A percentile compares a stretch with the other conserved stretches of the same genome.
Conservation (phyloP, 176 grass and related monocot species). For the Musa troglodytarum region DNA sequence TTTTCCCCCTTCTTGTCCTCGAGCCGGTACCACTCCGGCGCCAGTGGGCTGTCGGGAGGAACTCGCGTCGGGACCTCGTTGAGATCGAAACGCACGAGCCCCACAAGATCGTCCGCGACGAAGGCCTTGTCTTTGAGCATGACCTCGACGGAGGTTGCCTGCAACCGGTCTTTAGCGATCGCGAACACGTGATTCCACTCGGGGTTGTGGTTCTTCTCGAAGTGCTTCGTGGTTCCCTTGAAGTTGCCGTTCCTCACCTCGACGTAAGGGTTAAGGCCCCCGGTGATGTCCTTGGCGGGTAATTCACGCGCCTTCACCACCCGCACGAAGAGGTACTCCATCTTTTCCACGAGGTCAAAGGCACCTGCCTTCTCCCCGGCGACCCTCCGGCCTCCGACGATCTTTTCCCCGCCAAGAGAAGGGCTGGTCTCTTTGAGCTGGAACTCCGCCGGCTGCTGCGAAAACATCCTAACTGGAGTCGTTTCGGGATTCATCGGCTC, state of each 20-base stretch:
- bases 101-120: conserved; percentile 2
- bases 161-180: neutral
- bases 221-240: conserved; percentile 8
- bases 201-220: conserved; percentile 12
- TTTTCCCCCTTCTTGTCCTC: conserved; percentile 12
- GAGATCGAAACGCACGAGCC: neutral
- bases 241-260: conserved; percentile 2
- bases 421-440: conserved; percentile 37
- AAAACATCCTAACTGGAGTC: too few species aligned
- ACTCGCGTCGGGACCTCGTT: conserved; percentile 1
- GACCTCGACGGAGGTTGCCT: neutral
- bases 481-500: too few species aligned
- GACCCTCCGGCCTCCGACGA: conserved; percentile 5
- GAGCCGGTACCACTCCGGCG: conserved; percentile 17
- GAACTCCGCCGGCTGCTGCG: neutral
- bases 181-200: conserved; percentile 13
- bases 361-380: neutral
- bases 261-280: conserved; percentile 13
- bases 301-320: conserved; percentile 58
- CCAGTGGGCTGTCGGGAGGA: conserved; percentile 11
- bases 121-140: conserved; percentile 5
- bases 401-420: conserved; percentile 22
- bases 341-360: conserved; percentile 73
- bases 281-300: conserved; percentile 9
- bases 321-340: conserved; percentile 82